These are phyloP conservation scores for Brettanomyces custersianus DNA, from an alignment of 805 yeast species.

Conservation along the genomic window DNA sequence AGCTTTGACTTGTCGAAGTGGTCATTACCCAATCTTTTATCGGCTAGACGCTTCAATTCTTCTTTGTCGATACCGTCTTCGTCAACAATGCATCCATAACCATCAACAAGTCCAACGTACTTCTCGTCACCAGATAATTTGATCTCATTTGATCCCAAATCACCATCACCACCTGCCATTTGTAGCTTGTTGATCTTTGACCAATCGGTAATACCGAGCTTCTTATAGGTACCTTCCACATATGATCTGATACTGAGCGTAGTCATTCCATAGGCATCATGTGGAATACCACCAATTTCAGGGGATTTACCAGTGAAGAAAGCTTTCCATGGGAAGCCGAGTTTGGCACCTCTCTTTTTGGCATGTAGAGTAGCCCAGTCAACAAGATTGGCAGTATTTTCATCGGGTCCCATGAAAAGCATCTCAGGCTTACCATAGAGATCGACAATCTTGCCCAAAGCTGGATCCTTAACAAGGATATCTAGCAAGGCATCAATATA, in stretches of 20 bases:
- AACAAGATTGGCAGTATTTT: slow-evolving; percentile 91
- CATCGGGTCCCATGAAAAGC: slow-evolving; percentile 97
- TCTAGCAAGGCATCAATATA: slow-evolving; percentile 89
- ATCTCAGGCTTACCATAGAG: slow-evolving; percentile 79
- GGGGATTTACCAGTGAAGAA: slow-evolving; percentile 96
- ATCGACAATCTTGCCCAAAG: slow-evolving; percentile 79
- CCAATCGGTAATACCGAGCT: slow-evolving; percentile 51
- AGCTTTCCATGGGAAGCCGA: slow-evolving; percentile 78
- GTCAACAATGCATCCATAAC: slow-evolving; percentile 91
- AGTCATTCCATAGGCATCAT: slow-evolving; percentile 97
- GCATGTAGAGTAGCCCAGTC: slow-evolving; percentile 98
- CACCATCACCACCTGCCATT: slow-evolving; percentile 99
- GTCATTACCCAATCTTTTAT: slow-evolving; percentile 64
- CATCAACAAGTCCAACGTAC: slow-evolving; percentile 87
- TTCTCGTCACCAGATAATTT: slow-evolving; percentile 73
- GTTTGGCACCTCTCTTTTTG: slow-evolving; percentile 80
- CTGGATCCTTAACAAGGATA: slow-evolving; percentile 58
- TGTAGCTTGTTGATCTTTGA: slow-evolving; percentile 67
- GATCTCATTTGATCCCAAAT: slow-evolving; percentile 92
- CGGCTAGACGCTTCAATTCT: slow-evolving; percentile 75
- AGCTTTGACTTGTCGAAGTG: slow-evolving; percentile 59
- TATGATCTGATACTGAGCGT: slow-evolving; percentile 88
- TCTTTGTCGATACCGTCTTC: slow-evolving; percentile 78
- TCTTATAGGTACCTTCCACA: slow-evolving; percentile 80
- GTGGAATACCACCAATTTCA: slow-evolving; percentile 92